Conservation (phyloP, 148 eudicot genomes). For the Salicornia ramosissima region DNA sequence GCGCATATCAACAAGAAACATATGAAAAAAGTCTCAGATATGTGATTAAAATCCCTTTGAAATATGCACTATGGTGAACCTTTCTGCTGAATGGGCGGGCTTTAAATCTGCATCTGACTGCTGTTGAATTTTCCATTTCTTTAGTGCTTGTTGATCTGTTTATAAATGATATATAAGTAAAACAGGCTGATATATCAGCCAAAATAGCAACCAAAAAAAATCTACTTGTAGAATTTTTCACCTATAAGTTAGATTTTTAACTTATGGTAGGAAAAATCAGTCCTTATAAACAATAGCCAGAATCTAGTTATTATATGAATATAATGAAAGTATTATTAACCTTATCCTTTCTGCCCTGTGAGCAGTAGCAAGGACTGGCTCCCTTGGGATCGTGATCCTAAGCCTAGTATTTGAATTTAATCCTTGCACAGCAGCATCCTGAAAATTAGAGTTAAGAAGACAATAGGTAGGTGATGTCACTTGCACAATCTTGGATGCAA, state of each 20-base stretch:
- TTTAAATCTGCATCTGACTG: conserved; percentile 48
- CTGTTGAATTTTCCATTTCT: conserved; percentile 35
- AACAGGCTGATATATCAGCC: not conserved
- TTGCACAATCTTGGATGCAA: not conserved
- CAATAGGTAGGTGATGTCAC: not conserved
- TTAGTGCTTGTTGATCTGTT: conserved; percentile 50
- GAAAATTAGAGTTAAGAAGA: conserved; percentile 19
- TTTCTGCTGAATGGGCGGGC: conserved; percentile 85
- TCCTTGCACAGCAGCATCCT: conserved; percentile 46
- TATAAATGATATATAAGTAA: conserved; percentile 1
- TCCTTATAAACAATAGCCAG: too few relatives aligned
- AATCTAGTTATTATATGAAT: too few relatives aligned
- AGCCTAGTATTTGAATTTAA: conserved; percentile 32
- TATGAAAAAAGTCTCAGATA: not conserved
- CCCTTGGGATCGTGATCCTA: conserved; percentile 75
- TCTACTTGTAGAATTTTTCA: too few relatives aligned
- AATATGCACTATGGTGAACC: conserved; percentile 27
- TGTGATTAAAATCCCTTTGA: not conserved
- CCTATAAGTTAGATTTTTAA: conserved; percentile 24
- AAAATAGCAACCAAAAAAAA: not conserved
- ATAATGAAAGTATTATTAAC: conserved; percentile 32
- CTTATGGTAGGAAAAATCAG: not conserved
- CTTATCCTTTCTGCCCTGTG: conserved; percentile 69
- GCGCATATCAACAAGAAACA: conserved; percentile 18
- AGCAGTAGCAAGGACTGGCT: conserved; percentile 79